A percentile compares a stretch with the other conserved stretches of the same genome.
Conservation (phyloP, 1,139 yeast genomes). For the Candida sp. region DNA sequence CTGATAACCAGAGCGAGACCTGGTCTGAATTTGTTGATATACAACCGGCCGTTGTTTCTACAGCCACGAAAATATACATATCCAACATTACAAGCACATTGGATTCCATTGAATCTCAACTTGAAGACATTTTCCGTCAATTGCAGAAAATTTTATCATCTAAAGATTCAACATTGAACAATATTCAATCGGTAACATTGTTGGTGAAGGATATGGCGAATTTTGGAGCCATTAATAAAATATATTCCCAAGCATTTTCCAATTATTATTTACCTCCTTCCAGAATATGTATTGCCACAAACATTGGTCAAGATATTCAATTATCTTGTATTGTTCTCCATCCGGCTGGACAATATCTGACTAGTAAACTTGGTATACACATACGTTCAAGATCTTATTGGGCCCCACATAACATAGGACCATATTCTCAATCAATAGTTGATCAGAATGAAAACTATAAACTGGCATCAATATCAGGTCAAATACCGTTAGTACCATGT, state of each 20-base stretch:
- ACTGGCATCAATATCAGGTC: constrained; percentile 79
- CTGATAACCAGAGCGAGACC: constrained; percentile 4
- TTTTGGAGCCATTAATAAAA: constrained; percentile 57
- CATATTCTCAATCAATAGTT: constrained; percentile 83
- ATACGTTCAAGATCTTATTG: constrained; percentile 91
- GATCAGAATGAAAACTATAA: constrained; percentile 34
- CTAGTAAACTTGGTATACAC: constrained; percentile 65
- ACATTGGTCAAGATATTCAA: constrained; percentile 43
- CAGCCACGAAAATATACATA: constrained; percentile 38
- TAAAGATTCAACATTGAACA: constrained; percentile 24
- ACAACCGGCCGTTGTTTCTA: constrained; percentile 1
- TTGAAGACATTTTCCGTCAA: constrained; percentile 42
- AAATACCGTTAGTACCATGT: constrained; percentile 79
- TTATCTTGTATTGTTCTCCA: constrained; percentile 54
- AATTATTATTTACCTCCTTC: constrained; percentile 76
- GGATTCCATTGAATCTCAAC: constrained; percentile 39
- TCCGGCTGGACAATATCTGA: constrained; percentile 13
- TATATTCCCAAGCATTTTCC: constrained; percentile 55
- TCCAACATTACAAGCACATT: constrained; percentile 41
- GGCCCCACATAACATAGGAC: constrained; percentile 99
- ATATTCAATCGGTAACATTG: constrained; percentile 57
- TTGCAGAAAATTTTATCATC: constrained; percentile 28
- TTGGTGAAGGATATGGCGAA: constrained; percentile 60
- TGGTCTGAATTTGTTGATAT: neutral
- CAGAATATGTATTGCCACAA: constrained; percentile 75